Conservation (phyloP, 2,329 filamentous ascomycete genomes). For the Colletotrichum tropicale region DNA sequence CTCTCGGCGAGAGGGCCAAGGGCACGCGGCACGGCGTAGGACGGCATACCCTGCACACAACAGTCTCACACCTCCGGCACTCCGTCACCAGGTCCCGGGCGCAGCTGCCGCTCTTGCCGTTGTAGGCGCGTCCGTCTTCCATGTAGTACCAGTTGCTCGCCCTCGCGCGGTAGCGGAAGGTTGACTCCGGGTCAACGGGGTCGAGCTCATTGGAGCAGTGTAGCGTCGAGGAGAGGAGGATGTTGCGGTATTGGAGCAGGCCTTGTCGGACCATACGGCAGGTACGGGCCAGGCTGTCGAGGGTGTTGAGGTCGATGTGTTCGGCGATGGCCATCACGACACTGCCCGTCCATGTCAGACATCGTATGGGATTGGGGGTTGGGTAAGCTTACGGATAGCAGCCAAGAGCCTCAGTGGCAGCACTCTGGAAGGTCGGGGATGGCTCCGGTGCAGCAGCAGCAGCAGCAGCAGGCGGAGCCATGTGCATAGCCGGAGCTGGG, state of each 20-base stretch:
- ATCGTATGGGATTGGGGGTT: too few species aligned
- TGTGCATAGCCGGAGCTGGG: not conserved
- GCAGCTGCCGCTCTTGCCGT: conserved; percentile 77
- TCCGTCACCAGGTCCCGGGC: conserved; percentile 86
- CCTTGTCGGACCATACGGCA: conserved; percentile 81
- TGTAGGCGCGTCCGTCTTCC: conserved; percentile 57
- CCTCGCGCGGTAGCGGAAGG: conserved; percentile 61
- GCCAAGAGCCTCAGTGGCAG: conserved; percentile 34
- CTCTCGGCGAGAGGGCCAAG: not conserved
- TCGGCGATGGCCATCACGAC: conserved; percentile 78
- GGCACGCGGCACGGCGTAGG: conserved; percentile 7
- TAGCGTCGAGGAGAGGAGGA: conserved; percentile 76
- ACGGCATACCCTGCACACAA: conserved; percentile 77
- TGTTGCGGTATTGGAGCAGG: conserved; percentile 77
- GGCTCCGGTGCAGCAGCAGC: not conserved
- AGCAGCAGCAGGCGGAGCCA: not conserved
- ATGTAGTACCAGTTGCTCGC: conserved; percentile 65
- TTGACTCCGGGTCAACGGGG: conserved; percentile 58
- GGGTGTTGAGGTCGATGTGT: conserved; percentile 83
- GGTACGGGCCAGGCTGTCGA: conserved; percentile 82
- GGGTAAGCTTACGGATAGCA: conserved; percentile 39
- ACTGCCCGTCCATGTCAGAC: conserved; percentile 47
- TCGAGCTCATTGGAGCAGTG: conserved; percentile 77
- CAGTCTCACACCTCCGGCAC: conserved; percentile 76
- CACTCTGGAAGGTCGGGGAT: conserved; percentile 22